These are phyloP conservation scores for Neurospora sp. DNA, from an alignment of 495 filamentous ascomycete genomes.

Conservation along the genomic window DNA sequence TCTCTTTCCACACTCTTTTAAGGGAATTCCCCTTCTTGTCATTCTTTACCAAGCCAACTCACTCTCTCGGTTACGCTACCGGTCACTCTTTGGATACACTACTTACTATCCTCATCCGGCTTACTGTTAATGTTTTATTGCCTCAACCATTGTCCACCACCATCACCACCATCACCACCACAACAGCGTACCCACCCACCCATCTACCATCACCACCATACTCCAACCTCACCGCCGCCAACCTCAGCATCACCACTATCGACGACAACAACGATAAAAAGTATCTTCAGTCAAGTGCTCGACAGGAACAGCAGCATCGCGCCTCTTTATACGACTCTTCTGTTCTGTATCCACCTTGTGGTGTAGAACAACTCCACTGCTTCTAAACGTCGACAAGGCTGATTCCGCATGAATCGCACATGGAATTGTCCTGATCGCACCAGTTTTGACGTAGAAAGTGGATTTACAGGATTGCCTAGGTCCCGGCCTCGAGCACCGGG, in stretches of 20 bases:
- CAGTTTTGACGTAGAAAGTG: conserved; percentile 14
- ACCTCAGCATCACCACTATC: neutral
- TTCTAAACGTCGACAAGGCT: conserved; percentile 1
- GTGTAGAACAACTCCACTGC: neutral
- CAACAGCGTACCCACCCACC: neutral
- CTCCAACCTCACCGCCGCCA: neutral
- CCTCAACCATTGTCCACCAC: neutral
- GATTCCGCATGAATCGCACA: conserved; percentile 20
- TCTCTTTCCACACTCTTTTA: neutral
- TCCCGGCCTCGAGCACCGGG: conserved; percentile 21
- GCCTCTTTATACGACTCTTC: neutral
- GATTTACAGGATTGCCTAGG: conserved; percentile 12
- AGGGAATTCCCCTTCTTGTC: neutral
- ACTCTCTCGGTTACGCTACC: neutral
- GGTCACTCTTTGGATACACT: neutral
- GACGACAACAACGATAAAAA: neutral
- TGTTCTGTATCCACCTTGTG: neutral
- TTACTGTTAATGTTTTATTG: neutral
- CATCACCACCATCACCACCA: neutral
- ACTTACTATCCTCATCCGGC: neutral
- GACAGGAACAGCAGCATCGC: neutral
- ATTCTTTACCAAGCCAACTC: neutral
- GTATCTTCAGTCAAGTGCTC: neutral
- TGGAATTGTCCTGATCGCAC: conserved; percentile 23
- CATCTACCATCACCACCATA: neutral